Evolutionary conservation across 2,329 filamentous ascomycete species (phyloP).

Genomic region (Pseudogymnoascus sp.): DNA sequence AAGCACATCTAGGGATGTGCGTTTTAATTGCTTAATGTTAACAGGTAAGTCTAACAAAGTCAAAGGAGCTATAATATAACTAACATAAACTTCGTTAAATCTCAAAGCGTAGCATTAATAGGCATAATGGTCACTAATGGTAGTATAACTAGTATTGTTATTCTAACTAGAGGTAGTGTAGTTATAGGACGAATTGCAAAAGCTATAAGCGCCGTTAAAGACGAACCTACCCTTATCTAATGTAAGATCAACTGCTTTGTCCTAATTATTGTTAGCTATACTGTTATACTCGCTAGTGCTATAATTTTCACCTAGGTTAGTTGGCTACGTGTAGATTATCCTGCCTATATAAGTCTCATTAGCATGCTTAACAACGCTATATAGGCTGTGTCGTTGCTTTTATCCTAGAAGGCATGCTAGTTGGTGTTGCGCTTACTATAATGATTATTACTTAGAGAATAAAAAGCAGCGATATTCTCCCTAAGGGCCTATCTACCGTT

Average conservation of each 20-base stretch:
- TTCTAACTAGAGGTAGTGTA: slow-evolving; percentile 62
- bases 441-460: slow-evolving; percentile 70
- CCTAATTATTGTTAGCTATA: slow-evolving; percentile 36
- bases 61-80: slow-evolving; percentile 64
- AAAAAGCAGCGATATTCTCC: slow-evolving; percentile 65
- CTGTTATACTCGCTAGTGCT: slow-evolving; percentile 32
- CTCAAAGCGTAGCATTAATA: slow-evolving; percentile 99
- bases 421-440: slow-evolving; percentile 59
- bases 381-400: slow-evolving; percentile 54
- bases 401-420: slow-evolving; percentile 64
- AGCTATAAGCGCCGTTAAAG: slow-evolving; percentile 30
- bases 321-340: slow-evolving; percentile 35
- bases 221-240: slow-evolving; percentile 35
- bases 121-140: slow-evolving; percentile 97
- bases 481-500: slow-evolving; percentile 69
- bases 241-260: slow-evolving; percentile 40
- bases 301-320: slow-evolving; percentile 42
- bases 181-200: slow-evolving; percentile 69
- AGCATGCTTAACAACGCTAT: slow-evolving; percentile 40
- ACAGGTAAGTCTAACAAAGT: slow-evolving; percentile 98
- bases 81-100: slow-evolving; percentile 78
- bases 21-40: slow-evolving; percentile 96
- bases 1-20: slow-evolving; percentile 82
- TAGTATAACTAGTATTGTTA: slow-evolving; percentile 84
- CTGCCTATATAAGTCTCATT: slow-evolving; percentile 36